phyloP scores from a whole-genome alignment of 371 early-diverging fungal species.

The Syncephalastrum contaminatum region DNA sequence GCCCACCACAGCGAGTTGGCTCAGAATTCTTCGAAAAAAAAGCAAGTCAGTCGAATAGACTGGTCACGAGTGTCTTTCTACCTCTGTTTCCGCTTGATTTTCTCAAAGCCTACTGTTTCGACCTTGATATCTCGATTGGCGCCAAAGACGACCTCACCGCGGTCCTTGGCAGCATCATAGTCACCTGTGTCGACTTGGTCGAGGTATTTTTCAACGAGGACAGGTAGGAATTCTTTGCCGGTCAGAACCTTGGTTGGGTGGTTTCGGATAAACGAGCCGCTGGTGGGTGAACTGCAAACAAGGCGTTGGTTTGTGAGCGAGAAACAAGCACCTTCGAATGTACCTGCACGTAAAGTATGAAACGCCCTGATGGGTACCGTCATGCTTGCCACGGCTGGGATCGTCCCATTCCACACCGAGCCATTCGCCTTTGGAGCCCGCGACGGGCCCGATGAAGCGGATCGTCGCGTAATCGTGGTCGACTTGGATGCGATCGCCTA shows the following conservation, averaged over 20 bases:
- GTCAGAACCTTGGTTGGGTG: constrained; percentile 51
- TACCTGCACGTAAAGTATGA: constrained; percentile 73
- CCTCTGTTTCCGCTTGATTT: constrained; percentile 60
- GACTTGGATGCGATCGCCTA: constrained; percentile 44
- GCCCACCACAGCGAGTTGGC: constrained; percentile 51
- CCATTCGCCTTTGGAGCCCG: constrained; percentile 67
- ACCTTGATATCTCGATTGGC: constrained; percentile 59
- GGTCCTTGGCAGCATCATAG: neutral
- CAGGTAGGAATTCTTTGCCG: constrained; percentile 53
- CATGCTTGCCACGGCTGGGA: constrained; percentile 78
- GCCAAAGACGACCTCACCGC: constrained; percentile 33
- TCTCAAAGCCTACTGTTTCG: constrained; percentile 82
- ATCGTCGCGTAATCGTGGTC: constrained; percentile 58
- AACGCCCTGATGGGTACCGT: constrained; percentile 63
- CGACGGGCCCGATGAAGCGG: constrained; percentile 66
- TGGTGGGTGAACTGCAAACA: constrained; percentile 30
- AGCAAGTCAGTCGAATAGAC: neutral
- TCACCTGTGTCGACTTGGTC: constrained; percentile 1
- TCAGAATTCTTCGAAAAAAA: constrained; percentile 31
- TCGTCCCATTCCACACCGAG: constrained; percentile 91
- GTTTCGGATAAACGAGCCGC: constrained; percentile 77
- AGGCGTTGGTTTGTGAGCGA: neutral
- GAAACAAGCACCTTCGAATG: neutral
- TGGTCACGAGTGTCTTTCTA: constrained; percentile 7
- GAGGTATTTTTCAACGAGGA: constrained; percentile 33